These are phyloP conservation scores for Epicoccum nigrum DNA, from an alignment of 2,329 filamentous ascomycete species.

Conservation along the genomic window DNA sequence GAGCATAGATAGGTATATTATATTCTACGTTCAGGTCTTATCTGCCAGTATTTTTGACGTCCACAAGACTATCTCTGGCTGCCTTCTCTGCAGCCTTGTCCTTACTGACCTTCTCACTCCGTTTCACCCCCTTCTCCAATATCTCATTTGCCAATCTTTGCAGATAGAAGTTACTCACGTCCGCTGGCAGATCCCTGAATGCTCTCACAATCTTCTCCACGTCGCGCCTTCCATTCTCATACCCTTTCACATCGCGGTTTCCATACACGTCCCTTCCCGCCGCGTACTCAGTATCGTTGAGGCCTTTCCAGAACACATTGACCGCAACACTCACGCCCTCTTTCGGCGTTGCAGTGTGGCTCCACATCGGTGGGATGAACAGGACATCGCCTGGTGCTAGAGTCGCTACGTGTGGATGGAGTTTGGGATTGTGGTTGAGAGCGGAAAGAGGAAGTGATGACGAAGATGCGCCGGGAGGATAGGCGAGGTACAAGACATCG, in stretches of 20 bases:
- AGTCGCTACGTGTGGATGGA: constrained; percentile 65
- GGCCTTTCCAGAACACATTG: constrained; percentile 85
- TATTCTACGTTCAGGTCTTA: too few species aligned
- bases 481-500: constrained; percentile 72
- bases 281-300: constrained; percentile 68
- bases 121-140: constrained; percentile 28
- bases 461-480: constrained; percentile 79
- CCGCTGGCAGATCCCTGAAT: constrained; percentile 69
- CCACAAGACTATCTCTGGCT: background rate
- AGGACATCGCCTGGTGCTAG: constrained; percentile 76
- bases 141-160: constrained; percentile 74
- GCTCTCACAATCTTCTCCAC: constrained; percentile 68
- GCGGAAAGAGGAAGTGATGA: constrained; percentile 63
- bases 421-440: constrained; percentile 50
- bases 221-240: constrained; percentile 79
- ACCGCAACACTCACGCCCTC: constrained; percentile 71
- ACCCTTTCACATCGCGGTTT: constrained; percentile 82
- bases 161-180: constrained; percentile 77
- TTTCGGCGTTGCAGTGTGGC: constrained; percentile 70
- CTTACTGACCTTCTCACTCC: background rate
- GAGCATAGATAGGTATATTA: too few species aligned
- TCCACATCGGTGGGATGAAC: constrained; percentile 80
- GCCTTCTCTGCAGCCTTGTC: background rate
- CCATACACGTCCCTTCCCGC: constrained; percentile 83
- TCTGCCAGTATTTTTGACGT: too few species aligned